These are phyloP conservation scores for Extremus antarcticus DNA, from an alignment of 495 filamentous ascomycete genomes.

Conservation along the genomic window DNA sequence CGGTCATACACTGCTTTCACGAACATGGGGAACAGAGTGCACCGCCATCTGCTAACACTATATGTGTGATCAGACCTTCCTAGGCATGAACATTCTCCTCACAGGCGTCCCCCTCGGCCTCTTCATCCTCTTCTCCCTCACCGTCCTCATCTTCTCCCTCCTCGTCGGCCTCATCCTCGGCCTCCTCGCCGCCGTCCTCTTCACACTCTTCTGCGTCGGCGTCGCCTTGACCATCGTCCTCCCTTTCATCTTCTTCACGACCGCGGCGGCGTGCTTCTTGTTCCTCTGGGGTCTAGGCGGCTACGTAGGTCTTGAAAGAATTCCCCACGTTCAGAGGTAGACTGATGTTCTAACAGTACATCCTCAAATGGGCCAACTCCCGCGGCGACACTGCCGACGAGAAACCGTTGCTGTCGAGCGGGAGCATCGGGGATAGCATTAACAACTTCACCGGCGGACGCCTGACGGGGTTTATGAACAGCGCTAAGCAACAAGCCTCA, in stretches of 20 bases:
- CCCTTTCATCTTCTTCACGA: slow-evolving; percentile 51
- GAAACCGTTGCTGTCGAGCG: slow-evolving; percentile 20
- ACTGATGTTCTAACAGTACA: too few species aligned
- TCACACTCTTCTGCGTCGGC: slow-evolving; percentile 51
- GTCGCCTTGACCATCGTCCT: slow-evolving; percentile 52
- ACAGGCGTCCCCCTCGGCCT: slow-evolving; percentile 49
- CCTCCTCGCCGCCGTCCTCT: slow-evolving; percentile 38
- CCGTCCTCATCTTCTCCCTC: slow-evolving; percentile 44
- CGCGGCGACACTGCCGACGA: slow-evolving; percentile 6
- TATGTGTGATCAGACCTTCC: slow-evolving; percentile 34
- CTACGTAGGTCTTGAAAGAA: too few species aligned
- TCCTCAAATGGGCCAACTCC: slow-evolving; percentile 39
- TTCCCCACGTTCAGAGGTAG: too few species aligned
- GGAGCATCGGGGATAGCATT: slow-evolving; percentile 28
- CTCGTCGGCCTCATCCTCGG: slow-evolving; percentile 41
- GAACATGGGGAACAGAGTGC: too few species aligned
- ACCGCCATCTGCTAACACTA: neutral
- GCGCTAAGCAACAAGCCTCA: slow-evolving; percentile 4
- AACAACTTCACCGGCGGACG: slow-evolving; percentile 30
- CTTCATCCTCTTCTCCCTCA: slow-evolving; percentile 48
- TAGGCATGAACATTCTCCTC: slow-evolving; percentile 44
- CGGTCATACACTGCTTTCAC: too few species aligned
- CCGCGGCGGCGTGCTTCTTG: slow-evolving; percentile 41
- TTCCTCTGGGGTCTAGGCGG: slow-evolving; percentile 53
- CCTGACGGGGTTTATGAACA: slow-evolving; percentile 27